These are phyloP conservation scores for Nevesoporus exiguus DNA, from an alignment of 768 basidiomycete species.

Conservation along the genomic window DNA sequence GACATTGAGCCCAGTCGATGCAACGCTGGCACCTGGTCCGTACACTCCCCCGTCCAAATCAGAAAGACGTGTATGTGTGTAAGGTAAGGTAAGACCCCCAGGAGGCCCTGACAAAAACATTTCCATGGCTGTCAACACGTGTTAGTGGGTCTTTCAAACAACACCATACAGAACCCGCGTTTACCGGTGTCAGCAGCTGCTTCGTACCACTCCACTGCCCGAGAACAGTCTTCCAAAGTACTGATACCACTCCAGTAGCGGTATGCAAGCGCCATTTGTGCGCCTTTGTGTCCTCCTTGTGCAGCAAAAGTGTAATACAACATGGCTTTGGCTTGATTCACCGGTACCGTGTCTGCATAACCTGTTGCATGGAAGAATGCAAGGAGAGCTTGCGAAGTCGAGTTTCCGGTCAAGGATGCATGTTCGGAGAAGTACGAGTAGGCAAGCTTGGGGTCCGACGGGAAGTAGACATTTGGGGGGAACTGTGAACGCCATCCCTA, in stretches of 20 bases:
- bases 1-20: constrained; percentile 77
- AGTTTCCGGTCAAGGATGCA: constrained; percentile 70
- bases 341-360: constrained; percentile 58
- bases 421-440: constrained; percentile 63
- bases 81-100: constrained; percentile 82
- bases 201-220: constrained; percentile 87
- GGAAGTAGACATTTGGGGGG: constrained; percentile 67
- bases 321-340: constrained; percentile 78
- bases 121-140: constrained; percentile 57
- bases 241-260: constrained; percentile 96
- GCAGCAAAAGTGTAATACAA: constrained; percentile 94
- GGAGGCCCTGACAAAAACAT: constrained; percentile 84
- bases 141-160: background rate
- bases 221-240: constrained; percentile 78
- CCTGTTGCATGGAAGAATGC: constrained; percentile 91
- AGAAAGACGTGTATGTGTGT: constrained; percentile 77
- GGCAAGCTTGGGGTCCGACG: constrained; percentile 56
- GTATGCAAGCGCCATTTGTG: constrained; percentile 92
- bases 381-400: constrained; percentile 79
- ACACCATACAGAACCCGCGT: constrained; percentile 25
- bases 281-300: constrained; percentile 79
- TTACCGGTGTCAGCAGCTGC: constrained; percentile 81
- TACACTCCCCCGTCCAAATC: constrained; percentile 92
- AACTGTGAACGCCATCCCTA: constrained; percentile 41
- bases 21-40: constrained; percentile 91